Conservation (phyloP, 345 rosid species). For the Acer negundo region DNA sequence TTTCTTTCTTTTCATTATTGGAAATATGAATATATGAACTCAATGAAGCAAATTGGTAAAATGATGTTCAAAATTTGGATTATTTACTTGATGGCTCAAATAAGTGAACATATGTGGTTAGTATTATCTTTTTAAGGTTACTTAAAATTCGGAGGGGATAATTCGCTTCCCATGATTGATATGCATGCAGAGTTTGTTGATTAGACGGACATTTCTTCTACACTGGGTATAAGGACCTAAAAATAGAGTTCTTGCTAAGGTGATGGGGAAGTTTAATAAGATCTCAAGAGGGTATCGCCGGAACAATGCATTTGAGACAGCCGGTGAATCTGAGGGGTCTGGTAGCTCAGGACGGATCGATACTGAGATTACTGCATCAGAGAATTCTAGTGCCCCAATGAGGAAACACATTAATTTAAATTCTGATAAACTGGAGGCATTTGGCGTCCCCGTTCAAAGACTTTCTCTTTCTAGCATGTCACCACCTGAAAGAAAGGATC, state of each 20-base stretch:
- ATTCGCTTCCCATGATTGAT: slow-evolving; percentile 29
- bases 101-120: background rate
- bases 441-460: slow-evolving; percentile 64
- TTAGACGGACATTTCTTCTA: slow-evolving; percentile 6
- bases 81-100: background rate
- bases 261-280: slow-evolving; percentile 58
- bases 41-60: background rate
- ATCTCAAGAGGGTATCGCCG: slow-evolving; percentile 54
- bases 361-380: slow-evolving; percentile 69
- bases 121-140: background rate
- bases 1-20: background rate
- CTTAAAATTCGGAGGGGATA: slow-evolving; percentile 17
- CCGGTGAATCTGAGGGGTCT: slow-evolving; percentile 81
- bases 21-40: background rate
- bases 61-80: background rate
- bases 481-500: slow-evolving; percentile 59
- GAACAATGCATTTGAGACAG: slow-evolving; percentile 44
- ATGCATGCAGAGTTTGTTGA: slow-evolving; percentile 36
- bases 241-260: slow-evolving; percentile 30
- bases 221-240: slow-evolving; percentile 7
- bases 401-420: slow-evolving; percentile 64
- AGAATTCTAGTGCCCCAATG: slow-evolving; percentile 55
- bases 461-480: slow-evolving; percentile 63
- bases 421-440: slow-evolving; percentile 44
- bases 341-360: slow-evolving; percentile 78